These are phyloP conservation scores for Colletotrichum cordylinicola DNA, from an alignment of 2,329 filamentous ascomycete genomes.

Conservation along the genomic window DNA sequence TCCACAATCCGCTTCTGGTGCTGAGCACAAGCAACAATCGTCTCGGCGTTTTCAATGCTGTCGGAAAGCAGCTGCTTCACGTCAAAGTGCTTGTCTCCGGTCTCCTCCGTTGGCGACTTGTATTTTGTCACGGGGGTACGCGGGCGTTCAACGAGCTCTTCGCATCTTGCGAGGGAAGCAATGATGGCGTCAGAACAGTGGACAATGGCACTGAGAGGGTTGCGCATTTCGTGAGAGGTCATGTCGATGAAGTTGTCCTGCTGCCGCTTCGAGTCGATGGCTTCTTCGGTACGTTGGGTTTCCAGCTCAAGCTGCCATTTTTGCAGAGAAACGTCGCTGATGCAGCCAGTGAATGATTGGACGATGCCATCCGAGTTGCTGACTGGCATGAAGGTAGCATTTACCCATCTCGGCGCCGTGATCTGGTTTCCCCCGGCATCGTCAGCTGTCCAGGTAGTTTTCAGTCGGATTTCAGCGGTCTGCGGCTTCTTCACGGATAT, in stretches of 20 bases:
- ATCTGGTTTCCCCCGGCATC: constrained; percentile 50
- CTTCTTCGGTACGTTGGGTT: constrained; percentile 57
- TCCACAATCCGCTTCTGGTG: constrained; percentile 84
- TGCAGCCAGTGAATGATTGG: constrained; percentile 53
- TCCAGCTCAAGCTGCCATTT: constrained; percentile 58
- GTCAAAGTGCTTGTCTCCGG: constrained; percentile 8
- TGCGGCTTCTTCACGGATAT: constrained; percentile 46
- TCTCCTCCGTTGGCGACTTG: background rate
- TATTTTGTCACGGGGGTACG: background rate
- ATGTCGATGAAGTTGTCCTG: constrained; percentile 87
- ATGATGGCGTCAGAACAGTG: constrained; percentile 77
- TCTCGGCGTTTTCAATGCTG: constrained; percentile 77
- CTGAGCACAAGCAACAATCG: constrained; percentile 77
- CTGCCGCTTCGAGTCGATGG: constrained; percentile 66
- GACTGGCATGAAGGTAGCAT: constrained; percentile 57
- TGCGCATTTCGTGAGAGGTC: constrained; percentile 75
- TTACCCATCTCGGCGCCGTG: constrained; percentile 51
- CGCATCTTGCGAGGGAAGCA: constrained; percentile 50
- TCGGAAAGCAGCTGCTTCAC: constrained; percentile 55
- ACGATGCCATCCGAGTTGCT: constrained; percentile 50
- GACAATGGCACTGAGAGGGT: constrained; percentile 75
- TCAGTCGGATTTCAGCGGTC: constrained; percentile 54
- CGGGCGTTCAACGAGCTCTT: constrained; percentile 39
- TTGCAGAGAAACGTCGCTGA: constrained; percentile 54
- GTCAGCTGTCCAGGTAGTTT: constrained; percentile 50